Base-by-base conservation (phyloP, 1,284 basidiomycete genomes). In the Fistulinella cinereoalba region DNA sequence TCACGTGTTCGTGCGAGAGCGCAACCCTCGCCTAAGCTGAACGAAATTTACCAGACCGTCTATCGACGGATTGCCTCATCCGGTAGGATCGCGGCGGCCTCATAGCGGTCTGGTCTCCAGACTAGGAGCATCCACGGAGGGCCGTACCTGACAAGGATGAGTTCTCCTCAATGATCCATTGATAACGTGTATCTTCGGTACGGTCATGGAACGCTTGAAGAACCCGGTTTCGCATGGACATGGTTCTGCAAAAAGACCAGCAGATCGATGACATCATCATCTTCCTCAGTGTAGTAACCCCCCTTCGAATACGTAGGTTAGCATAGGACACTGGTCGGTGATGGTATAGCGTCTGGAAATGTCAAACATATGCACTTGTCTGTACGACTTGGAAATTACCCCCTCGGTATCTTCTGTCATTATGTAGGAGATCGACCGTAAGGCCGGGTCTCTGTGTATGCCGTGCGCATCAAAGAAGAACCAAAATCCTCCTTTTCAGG, bases 41-140 rank as follows among this genome's bases (percentile, higher is more conserved):
- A n/a, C n/a, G n/a, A n/a, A n/a, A n/a, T n/a, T n/a, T n/a, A n/a
- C n/a, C n/a, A n/a, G n/a, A n/a, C n/a, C n/a, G n/a, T n/a, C n/a
- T n/a, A n/a, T n/a, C n/a, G n/a, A n/a, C n/a, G n/a, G n/a, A n/a
- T n/a, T n/a, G n/a, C n/a, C n/a, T n/a, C n/a, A n/a, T n/a, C n/a
- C n/a, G n/a, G n/a, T n/a, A n/a, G n/a, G n/a, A n/a, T n/a, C n/a
- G n/a, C n/a, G n/a, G n/a, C n/a, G n/a, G n/a, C n/a, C n/a, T n/a
- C n/a, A n/a, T n/a, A n/a, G n/a, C n/a, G n/a, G n/a, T n/a, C n/a
- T n/a, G n/a, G n/a, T n/a, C n/a, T n/a, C n/a, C n/a, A n/a, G n/a
- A n/a, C n/a, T n/a, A n/a, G n/a, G n/a, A 64, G 50, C 63, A 65
- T 64, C 60, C 61, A 65, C n/a, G 60, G 52, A 1, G 36, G 54